Percentiles rank a stretch among this genome's conserved stretches.
Conservation (phyloP, 352 stramenopile species). For the Globisporangium sylvaticum region DNA sequence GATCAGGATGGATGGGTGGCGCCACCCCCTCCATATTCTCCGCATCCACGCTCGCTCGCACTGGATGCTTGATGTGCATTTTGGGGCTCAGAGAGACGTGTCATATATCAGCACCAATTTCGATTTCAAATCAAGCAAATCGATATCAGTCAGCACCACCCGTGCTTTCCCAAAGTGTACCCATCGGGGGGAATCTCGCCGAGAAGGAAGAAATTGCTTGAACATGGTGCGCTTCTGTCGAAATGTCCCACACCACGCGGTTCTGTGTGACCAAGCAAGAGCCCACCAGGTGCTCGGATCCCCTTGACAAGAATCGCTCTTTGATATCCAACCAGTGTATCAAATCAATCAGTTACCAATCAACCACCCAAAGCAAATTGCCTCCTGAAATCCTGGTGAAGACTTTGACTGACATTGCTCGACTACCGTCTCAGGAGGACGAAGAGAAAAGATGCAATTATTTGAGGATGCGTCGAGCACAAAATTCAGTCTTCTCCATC, state of each 20-base stretch:
- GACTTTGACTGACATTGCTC: too few relatives aligned
- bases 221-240: background rate
- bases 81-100: background rate
- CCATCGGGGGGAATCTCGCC: background rate
- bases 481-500: background rate
- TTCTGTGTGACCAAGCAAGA: background rate
- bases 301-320: too few relatives aligned
- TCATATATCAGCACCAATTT: background rate
- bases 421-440: too few relatives aligned
- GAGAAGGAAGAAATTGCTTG: background rate
- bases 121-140: too few relatives aligned
- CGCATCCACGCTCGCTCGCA: background rate
- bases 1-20: background rate
- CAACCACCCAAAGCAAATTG: too few relatives aligned
- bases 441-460: too few relatives aligned
- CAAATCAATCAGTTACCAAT: background rate
- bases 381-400: too few relatives aligned
- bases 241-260: background rate
- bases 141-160: too few relatives aligned
- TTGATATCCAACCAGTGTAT: background rate
- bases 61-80: background rate
- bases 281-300: background rate
- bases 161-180: background rate
- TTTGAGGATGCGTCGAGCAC: background rate
- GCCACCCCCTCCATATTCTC: background rate